phyloP scores from a whole-genome alignment of 495 filamentous ascomycete species.

The Talaromyces stipitatus region DNA sequence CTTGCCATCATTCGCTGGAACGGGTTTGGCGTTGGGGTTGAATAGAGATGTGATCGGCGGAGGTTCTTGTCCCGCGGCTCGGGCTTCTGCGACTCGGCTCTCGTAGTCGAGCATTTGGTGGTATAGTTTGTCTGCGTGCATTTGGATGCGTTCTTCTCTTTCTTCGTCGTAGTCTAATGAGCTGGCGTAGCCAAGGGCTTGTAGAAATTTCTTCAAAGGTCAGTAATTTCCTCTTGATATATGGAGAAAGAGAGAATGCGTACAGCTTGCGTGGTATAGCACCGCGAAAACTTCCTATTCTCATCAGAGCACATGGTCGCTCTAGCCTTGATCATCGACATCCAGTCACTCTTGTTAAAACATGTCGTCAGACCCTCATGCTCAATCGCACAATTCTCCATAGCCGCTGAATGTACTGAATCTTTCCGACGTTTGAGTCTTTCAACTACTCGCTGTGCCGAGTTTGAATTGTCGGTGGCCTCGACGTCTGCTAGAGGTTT shows the following conservation, averaged over 20 bases:
- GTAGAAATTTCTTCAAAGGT: slow-evolving; percentile 64
- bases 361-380: slow-evolving; percentile 69
- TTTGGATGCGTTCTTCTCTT: slow-evolving; percentile 83
- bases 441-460: slow-evolving; percentile 70
- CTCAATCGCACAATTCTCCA: slow-evolving; percentile 91
- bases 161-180: slow-evolving; percentile 52
- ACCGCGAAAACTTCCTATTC: slow-evolving; percentile 64
- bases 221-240: not conserved
- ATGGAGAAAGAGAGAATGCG: slow-evolving; percentile 11
- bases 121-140: slow-evolving; percentile 88
- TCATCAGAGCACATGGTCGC: slow-evolving; percentile 69
- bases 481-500: slow-evolving; percentile 57
- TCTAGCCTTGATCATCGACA: slow-evolving; percentile 35
- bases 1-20: not conserved
- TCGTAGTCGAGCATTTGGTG: slow-evolving; percentile 79
- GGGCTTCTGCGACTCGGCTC: slow-evolving; percentile 55
- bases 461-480: slow-evolving; percentile 34
- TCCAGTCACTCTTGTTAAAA: slow-evolving; percentile 56
- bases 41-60: slow-evolving; percentile 34
- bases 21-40: slow-evolving; percentile 22
- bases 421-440: slow-evolving; percentile 74
- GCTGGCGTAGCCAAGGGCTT: slow-evolving; percentile 82
- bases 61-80: slow-evolving; percentile 45
- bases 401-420: slow-evolving; percentile 68
- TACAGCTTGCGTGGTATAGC: slow-evolving; percentile 76